phyloP scores from a whole-genome alignment of 2,329 filamentous ascomycete genomes.

The Colletotrichum gigasporum region DNA sequence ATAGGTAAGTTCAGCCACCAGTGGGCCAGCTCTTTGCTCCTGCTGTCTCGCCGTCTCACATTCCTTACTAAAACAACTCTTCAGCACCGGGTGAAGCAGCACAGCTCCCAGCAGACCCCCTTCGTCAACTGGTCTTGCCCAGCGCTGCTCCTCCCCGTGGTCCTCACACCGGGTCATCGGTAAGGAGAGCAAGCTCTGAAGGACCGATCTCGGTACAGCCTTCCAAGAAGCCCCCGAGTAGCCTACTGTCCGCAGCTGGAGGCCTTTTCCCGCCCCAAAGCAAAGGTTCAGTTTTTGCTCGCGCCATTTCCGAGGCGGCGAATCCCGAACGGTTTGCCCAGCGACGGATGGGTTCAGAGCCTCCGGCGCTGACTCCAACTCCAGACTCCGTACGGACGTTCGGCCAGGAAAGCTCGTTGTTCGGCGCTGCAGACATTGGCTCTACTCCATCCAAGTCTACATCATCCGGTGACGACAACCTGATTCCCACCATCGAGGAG shows the following conservation, averaged over 20 bases:
- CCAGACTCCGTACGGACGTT: constrained; percentile 28
- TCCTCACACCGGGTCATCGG: neutral
- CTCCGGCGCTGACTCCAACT: neutral
- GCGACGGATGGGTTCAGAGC: neutral
- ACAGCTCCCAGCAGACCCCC: neutral
- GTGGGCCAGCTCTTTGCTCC: neutral
- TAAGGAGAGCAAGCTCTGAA: neutral
- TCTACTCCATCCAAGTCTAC: constrained; percentile 1
- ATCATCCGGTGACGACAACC: neutral
- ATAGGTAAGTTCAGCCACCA: constrained; percentile 16
- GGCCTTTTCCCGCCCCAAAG: neutral
- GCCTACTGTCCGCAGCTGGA: neutral
- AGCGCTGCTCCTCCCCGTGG: constrained; percentile 12
- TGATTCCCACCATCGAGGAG: constrained; percentile 11
- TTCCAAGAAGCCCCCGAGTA: neutral
- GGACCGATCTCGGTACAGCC: neutral
- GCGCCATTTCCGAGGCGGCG: constrained; percentile 8
- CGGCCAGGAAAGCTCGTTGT: constrained; percentile 30
- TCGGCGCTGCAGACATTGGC: constrained; percentile 6
- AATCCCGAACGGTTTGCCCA: neutral
- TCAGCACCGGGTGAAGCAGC: constrained; percentile 4
- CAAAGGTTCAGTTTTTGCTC: constrained; percentile 7
- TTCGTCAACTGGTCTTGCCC: constrained; percentile 5
- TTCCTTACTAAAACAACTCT: constrained; percentile 10
- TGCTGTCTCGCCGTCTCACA: constrained; percentile 1